phyloP scores from a whole-genome alignment of 1,284 basidiomycete species.

The Rhodotorula sp. region DNA sequence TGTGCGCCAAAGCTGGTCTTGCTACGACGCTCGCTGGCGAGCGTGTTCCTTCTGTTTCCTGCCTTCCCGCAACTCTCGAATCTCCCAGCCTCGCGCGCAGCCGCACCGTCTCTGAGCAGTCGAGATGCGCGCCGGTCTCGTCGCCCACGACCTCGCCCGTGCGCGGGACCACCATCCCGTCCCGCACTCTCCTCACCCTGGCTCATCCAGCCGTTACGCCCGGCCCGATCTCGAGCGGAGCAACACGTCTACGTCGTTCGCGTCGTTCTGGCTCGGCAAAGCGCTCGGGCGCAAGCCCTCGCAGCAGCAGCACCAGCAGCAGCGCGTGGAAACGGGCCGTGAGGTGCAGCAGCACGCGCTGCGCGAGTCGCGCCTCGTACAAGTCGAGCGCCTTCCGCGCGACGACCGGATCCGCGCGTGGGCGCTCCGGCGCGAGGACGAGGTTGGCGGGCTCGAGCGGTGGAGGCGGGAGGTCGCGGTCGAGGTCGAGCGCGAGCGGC shows the following conservation, averaged over 20 bases:
- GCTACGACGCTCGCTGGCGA: no score
- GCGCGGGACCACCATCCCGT: no score
- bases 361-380: conserved; percentile 8
- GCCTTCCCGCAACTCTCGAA: background rate
- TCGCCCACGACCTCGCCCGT: background rate
- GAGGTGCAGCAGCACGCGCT: background rate
- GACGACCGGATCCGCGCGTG: conserved; percentile 13
- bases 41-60: no score
- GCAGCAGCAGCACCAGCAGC: background rate
- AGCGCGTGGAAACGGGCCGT: background rate
- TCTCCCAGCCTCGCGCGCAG: no score
- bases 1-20: no score
- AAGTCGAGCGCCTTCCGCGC: conserved; percentile 1
- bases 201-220: background rate
- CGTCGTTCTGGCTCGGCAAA: conserved; percentile 12
- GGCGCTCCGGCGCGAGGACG: background rate
- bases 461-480: conserved; percentile 8
- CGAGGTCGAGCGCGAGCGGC: background rate
- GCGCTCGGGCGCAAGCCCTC: no score
- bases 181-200: background rate
- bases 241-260: conserved; percentile 11
- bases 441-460: conserved; percentile 8
- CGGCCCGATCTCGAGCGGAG: conserved; percentile 4
- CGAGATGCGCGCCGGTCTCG: no score
- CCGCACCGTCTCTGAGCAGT: no score